Evolutionary conservation across 352 stramenopile species (phyloP), one percentile per base, ranked within the genome.

Genomic region (Pythium periplocum): DNA sequence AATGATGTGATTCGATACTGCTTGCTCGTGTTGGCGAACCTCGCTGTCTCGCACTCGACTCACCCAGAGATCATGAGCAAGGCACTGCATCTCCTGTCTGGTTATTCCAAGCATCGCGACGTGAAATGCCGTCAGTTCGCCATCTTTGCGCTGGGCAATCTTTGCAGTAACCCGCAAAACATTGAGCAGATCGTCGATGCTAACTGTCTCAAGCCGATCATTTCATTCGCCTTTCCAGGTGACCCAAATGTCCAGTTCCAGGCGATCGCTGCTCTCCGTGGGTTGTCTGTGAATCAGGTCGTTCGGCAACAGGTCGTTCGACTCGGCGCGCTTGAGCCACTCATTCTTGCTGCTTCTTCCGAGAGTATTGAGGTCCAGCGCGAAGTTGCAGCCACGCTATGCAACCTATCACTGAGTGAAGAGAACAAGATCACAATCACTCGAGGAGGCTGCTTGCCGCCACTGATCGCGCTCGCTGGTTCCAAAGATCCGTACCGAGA

Each of bases 341-440:
- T 99, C 6, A 98, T 98, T 51, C 72, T 98, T 31, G 90, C 90
- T 12, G 85, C 86, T 0, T 83, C 80, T 2, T 86, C 71, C 10
- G 86, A 97, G 40, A 96, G 90, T 49, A 91, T 98, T 37, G 93
- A 98, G 63, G 87, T 97, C n/a, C 90, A 98, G 64, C 78, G 94
- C 30, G 95, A 99, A 61, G 94, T 96, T 37, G 90, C 93, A 10
- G 91, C 94, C n/a, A 97, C 93, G 17, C 68, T 99, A 1, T 92
- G 83, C 43, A 98, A 98, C 59, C 64, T 99, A 48, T 96, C 95
- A 7, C 64, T 98, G n/a, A 95, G 85, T 55, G 86, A 98, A 59
- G 90, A 97, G 51, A 98, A 98, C 79, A 98, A 98, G 76, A 90
- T 98, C 50, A 92, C 90, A 6, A 97, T 98, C 79, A 85, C 90